Conservation (phyloP, 2,329 filamentous ascomycete genomes). For the Sphaceloma murrayae region DNA sequence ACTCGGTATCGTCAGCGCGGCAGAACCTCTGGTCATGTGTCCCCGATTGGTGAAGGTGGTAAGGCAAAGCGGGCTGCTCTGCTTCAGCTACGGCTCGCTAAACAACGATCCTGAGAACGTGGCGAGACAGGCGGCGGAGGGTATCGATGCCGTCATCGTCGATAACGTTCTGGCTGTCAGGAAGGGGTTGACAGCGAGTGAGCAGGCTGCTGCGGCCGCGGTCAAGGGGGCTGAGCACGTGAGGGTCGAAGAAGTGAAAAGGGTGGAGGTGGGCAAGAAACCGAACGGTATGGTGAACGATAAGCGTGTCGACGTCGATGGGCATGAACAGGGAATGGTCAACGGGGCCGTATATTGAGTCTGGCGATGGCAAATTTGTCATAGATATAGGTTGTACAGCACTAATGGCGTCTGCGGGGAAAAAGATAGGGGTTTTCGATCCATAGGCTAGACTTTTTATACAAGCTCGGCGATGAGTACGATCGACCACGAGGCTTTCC, state of each 20-base stretch:
- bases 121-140: constrained; percentile 83
- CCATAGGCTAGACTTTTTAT: too few species aligned
- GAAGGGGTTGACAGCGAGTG: constrained; percentile 63
- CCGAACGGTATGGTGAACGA: too few species aligned
- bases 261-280: background rate
- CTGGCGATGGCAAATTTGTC: too few species aligned
- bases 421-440: too few species aligned
- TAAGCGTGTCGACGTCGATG: too few species aligned
- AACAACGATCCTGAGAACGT: constrained; percentile 86
- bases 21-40: constrained; percentile 78
- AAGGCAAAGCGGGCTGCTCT: constrained; percentile 87
- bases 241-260: constrained; percentile 17
- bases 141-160: constrained; percentile 96
- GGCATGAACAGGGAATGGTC: too few species aligned
- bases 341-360: too few species aligned
- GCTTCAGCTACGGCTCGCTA: constrained; percentile 81
- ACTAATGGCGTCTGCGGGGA: too few species aligned
- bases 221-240: too few species aligned
- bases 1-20: constrained; percentile 80
- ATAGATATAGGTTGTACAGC: too few species aligned
- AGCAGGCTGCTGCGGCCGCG: constrained; percentile 17
- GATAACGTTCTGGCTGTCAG: constrained; percentile 89
- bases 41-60: constrained; percentile 84
- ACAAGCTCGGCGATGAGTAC: too few species aligned
- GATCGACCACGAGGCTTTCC: too few species aligned